These are phyloP conservation scores for Digitaria exilis DNA, from an alignment of 202 grass and related monocot genomes.

Conservation along the genomic window DNA sequence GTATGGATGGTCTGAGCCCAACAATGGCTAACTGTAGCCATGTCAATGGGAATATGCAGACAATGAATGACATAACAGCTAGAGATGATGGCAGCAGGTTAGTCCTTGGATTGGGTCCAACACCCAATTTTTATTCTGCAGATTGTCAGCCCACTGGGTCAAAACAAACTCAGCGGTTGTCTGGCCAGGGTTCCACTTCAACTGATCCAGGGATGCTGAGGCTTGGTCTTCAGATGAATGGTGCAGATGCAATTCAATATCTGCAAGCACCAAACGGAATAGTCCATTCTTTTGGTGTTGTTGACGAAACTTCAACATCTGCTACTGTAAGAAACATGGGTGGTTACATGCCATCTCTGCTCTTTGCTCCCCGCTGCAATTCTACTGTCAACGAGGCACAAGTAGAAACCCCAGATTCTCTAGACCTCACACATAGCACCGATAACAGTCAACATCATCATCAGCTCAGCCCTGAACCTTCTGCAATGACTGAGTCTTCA, in stretches of 20 bases:
- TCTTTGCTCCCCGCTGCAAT: conserved; percentile 53
- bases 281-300: conserved; percentile 31
- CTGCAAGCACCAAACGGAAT: conserved; percentile 34
- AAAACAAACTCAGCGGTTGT: conserved; percentile 40
- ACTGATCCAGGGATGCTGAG: conserved; percentile 50
- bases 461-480: conserved; percentile 58
- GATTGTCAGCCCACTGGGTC: conserved; percentile 31
- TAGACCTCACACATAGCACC: conserved; percentile 24
- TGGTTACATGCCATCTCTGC: conserved; percentile 73
- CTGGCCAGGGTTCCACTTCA: conserved; percentile 31
- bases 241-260: conserved; percentile 36
- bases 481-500: conserved; percentile 50
- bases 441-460: conserved; percentile 29
- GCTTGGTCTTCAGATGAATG: conserved; percentile 55
- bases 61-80: conserved; percentile 23
- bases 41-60: conserved; percentile 24
- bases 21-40: conserved; percentile 33
- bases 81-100: conserved; percentile 62
- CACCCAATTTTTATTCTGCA: conserved; percentile 56
- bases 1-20: conserved; percentile 38
- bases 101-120: conserved; percentile 78
- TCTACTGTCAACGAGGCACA: conserved; percentile 30
- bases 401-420: conserved; percentile 17
- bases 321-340: conserved; percentile 59
- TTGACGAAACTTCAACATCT: conserved; percentile 74